Percentiles rank a stretch among this genome's conserved stretches.
Evolutionary conservation across 345 rosid genomes (phyloP).

Genomic region (Pistacia integerrima): DNA sequence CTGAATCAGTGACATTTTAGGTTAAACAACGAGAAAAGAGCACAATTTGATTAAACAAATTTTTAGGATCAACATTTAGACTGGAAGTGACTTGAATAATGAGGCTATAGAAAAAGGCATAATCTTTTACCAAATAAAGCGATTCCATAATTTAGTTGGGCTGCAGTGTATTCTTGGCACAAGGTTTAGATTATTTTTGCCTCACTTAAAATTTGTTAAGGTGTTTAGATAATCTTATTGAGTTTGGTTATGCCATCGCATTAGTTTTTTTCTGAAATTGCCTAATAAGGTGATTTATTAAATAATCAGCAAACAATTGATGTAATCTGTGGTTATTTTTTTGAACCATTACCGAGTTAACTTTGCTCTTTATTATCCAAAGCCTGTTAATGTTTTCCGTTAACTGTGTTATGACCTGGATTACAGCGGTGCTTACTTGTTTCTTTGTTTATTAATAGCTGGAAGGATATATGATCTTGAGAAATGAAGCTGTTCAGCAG

Average conservation of each 20-base stretch:
- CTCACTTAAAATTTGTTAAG: not conserved
- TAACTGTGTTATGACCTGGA: not conserved
- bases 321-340: not conserved
- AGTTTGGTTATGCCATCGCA: not conserved
- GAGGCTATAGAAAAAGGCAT: too few species aligned
- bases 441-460: slow-evolving; percentile 19
- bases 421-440: not conserved
- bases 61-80: too few species aligned
- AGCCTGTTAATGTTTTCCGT: not conserved
- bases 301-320: not conserved
- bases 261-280: not conserved
- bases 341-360: not conserved
- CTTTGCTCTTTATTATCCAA: not conserved
- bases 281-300: not conserved
- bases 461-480: slow-evolving; percentile 22
- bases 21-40: too few species aligned
- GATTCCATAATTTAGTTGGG: too few species aligned
- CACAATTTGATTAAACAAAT: too few species aligned
- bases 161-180: too few species aligned
- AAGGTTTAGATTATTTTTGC: too few species aligned
- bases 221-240: not conserved
- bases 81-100: too few species aligned
- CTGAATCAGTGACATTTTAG: too few species aligned
- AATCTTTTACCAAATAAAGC: too few species aligned
- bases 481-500: slow-evolving; percentile 20